Evolutionary conservation across 2,329 filamentous ascomycete species (phyloP).

Genomic region (Neonectria faginata): DNA sequence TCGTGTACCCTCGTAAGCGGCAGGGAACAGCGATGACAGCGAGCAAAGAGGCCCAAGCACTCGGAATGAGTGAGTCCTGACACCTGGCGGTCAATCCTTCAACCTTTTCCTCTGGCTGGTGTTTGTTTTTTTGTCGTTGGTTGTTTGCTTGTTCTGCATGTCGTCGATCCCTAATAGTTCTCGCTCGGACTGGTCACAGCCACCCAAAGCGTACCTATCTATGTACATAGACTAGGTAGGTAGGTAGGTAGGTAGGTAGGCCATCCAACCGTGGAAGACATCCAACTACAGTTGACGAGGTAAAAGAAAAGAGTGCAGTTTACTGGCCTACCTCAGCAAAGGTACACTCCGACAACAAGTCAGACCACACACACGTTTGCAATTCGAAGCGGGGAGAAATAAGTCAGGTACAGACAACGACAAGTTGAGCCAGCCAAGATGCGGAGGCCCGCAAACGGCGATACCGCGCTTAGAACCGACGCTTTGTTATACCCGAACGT

Average conservation of each 20-base stretch:
- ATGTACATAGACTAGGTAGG: too few relatives aligned
- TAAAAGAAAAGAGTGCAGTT: background rate
- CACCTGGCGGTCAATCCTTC: too few relatives aligned
- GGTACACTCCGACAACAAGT: background rate
- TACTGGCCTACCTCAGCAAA: background rate
- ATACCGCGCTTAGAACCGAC: constrained; percentile 21
- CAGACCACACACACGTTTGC: background rate
- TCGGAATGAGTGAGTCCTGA: too few relatives aligned
- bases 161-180: background rate
- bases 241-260: too few relatives aligned
- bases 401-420: too few relatives aligned
- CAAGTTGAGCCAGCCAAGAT: too few relatives aligned
- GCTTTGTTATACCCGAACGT: background rate
- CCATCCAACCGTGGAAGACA: background rate
- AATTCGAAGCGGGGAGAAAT: background rate
- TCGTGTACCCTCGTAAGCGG: background rate
- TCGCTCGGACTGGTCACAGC: background rate
- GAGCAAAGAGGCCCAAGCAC: background rate
- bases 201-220: too few relatives aligned
- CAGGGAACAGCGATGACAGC: too few relatives aligned
- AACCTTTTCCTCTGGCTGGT: too few relatives aligned
- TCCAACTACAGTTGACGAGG: background rate
- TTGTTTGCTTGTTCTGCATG: background rate
- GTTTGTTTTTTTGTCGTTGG: background rate
- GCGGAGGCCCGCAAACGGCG: constrained; percentile 15